Evolutionary conservation across 805 yeast genomes (phyloP), one percentile per base, ranked within the genome.

Genomic region (Sugiyamaella americana): DNA sequence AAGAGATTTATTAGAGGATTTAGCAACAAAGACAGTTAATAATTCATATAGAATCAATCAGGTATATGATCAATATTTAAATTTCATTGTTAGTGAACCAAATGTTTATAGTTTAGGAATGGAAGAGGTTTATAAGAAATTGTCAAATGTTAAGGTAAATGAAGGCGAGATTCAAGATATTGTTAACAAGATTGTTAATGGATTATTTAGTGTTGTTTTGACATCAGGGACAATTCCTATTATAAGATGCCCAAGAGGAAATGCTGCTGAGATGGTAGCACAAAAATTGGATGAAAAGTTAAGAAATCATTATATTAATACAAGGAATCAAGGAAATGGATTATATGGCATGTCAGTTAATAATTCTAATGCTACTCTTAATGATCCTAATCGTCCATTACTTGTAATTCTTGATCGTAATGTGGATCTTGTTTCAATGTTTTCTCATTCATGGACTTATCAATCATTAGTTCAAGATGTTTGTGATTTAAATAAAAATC

Each of bases 391-490:
- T 48, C 72, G 95, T 51, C 78, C 84, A 2, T 96, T 91, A 10
- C 70, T 93, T 56, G 74, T 94, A 26, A 65, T 93, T 36, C 67
- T 93, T 39, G 99, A 93, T 66, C 75, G 99, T 64, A 86, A 84
- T 61, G 73, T 93, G 49, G 98, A 93, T 66, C 72, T 93, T 51
- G 82, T 93, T 1, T 83, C 95, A 13, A 91, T 93, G 97, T 82
- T 93, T 65, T 78, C 91, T 1, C 99, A 93, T 67, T 87, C 97
- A 10, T 91, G 98, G 97, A 89, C 94, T 42, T 93, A 93, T 64
- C 96, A 91, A 69, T 88, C 96, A 59, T 81, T 93, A 78, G 93
- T 93, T 17, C 85, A 89, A 59, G 99, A 93, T 62, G 93, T 88
- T 3, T 87, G 93, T 63, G 76, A 78, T 44, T 72, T 93, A 57